A percentile compares a stretch with the other conserved stretches of the same genome.
Conservation (phyloP, 371 early-diverging fungal species). For the Sporodiniella umbellata region DNA sequence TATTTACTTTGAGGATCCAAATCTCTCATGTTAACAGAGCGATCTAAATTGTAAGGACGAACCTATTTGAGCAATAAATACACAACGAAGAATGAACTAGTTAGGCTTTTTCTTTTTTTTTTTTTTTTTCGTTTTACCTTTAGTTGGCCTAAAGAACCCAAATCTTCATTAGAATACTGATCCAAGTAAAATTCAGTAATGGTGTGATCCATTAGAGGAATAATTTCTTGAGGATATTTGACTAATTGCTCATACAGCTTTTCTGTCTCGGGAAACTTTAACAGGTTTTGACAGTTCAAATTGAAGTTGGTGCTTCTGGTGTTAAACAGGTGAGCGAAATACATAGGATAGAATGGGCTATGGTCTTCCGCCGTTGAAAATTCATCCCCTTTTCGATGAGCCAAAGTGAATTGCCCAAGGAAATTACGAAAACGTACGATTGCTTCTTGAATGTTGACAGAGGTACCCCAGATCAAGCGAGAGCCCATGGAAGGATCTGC, state of each 20-base stretch:
- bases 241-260: slow-evolving; percentile 84
- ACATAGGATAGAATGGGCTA: slow-evolving; percentile 68
- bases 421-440: slow-evolving; percentile 91
- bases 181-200: slow-evolving; percentile 80
- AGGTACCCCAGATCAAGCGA: slow-evolving; percentile 98
- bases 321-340: slow-evolving; percentile 55
- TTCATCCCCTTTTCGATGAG: slow-evolving; percentile 54
- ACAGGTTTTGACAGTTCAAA: slow-evolving; percentile 85
- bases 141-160: slow-evolving; percentile 37
- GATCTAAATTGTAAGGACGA: slow-evolving; percentile 88
- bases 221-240: slow-evolving; percentile 97
- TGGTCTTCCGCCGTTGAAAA: slow-evolving; percentile 46
- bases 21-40: slow-evolving; percentile 88
- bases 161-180: slow-evolving; percentile 55
- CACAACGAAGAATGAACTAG: too few relatives aligned
- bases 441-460: slow-evolving; percentile 91
- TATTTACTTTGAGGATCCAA: slow-evolving; percentile 80
- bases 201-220: slow-evolving; percentile 93
- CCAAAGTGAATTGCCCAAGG: slow-evolving; percentile 71
- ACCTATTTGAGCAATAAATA: slow-evolving; percentile 50
- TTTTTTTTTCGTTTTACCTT: slow-evolving; percentile 4
- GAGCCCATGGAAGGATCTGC: slow-evolving; percentile 41
- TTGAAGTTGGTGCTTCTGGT: slow-evolving; percentile 69
- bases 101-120: not conserved
- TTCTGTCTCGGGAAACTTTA: slow-evolving; percentile 60